phyloP scores from a whole-genome alignment of 169 alveolate species.

The Cystoisospora suis region DNA sequence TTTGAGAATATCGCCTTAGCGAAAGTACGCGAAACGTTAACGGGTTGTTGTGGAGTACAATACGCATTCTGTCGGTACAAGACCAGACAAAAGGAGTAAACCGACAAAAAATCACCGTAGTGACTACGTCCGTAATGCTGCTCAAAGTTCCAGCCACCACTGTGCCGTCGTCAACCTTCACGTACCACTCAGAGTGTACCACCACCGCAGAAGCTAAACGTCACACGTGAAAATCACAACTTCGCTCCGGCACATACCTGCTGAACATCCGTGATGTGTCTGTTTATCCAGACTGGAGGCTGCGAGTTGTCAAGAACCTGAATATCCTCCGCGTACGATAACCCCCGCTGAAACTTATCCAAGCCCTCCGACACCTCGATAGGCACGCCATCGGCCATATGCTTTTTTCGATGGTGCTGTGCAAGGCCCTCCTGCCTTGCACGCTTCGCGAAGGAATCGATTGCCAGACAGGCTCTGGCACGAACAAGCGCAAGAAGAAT shows the following conservation, averaged over 20 bases:
- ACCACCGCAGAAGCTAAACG: no score
- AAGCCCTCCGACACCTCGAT: background rate
- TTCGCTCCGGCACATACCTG: background rate
- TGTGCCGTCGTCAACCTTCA: no score
- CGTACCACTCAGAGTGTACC: no score
- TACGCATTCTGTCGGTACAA: no score
- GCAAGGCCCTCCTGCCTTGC: conserved; percentile 65
- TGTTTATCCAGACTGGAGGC: conserved; percentile 3
- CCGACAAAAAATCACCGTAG: no score
- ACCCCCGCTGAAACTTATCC: background rate
- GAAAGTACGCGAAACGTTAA: no score
- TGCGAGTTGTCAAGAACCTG: background rate
- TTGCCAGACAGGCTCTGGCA: conserved; percentile 62
- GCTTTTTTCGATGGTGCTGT: conserved; percentile 51
- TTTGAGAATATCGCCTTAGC: no score
- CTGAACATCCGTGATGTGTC: background rate
- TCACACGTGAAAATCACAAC: no score
- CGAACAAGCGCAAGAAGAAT: background rate
- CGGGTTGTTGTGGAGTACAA: no score
- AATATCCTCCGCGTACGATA: background rate
- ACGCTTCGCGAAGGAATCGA: conserved; percentile 57
- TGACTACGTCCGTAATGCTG: no score
- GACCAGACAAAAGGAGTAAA: no score
- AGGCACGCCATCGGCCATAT: background rate
- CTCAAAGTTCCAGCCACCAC: no score